Evolutionary conservation across 2,329 filamentous ascomycete species (phyloP), one percentile per base, ranked within the genome.

Genomic region (Zymoseptoria tritici): DNA sequence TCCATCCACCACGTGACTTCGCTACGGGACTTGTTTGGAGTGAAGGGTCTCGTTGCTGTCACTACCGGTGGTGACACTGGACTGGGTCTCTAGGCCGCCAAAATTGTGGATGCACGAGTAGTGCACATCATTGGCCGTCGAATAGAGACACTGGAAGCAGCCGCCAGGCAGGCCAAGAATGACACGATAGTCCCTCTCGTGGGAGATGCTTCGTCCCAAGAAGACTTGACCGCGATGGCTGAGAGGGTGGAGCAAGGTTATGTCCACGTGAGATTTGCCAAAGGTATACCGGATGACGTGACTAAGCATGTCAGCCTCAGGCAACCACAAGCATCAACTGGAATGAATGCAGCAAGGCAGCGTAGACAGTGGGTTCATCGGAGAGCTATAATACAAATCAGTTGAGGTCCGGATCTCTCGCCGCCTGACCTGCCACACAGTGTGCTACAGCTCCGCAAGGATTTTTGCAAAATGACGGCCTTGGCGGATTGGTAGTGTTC

Each of bases 101-200:
- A 72, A 51, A 72, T 76, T 0, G 64, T 74, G 2, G 70, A 67
- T 8, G 79, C 80, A 4, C 73, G 74, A 26, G 80, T 77, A 60
- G 77, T 82, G 52, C 81, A 81, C 68, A 79, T 82, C 57, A 70
- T 81, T 16, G 79, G 79, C 16, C 76, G 80, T 2, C 78, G 80
- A 2, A 67, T 72, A 60, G 73, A 78, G 16, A 66, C 70, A 1
- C 73, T 82, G 22, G 70, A 78, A 46, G 71, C 71, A 22, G 79
- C 78, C 6, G 76, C 77, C 2, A 62, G 71, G 16, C 64, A 68
- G 16, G 67, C 61, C 22, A 60, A 65, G 6, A 70, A 74, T 51
- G 70, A 63, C 54, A 73, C 66, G 50, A 78, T 80, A 61, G 72
- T 77, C 46, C 74, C 77, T 1, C 61, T 80, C 51, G 67, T 68